Evolutionary conservation across 192 early-diverging fungal species (phyloP).

Genomic region (Linnemannia hyalina): DNA sequence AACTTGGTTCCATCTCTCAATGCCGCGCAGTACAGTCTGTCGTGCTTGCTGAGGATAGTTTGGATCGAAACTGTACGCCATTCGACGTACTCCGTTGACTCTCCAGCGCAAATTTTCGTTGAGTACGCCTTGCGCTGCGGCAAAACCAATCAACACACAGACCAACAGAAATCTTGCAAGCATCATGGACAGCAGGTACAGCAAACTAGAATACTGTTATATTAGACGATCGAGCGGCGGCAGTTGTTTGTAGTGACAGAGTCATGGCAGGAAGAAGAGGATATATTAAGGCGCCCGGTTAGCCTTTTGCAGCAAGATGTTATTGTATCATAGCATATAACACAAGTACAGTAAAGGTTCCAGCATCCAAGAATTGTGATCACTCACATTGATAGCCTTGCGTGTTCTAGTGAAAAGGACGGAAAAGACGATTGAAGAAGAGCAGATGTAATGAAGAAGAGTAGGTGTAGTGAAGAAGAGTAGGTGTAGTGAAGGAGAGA

Average conservation of each 20-base stretch:
- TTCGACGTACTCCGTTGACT: conserved; percentile 28
- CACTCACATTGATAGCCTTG: conserved; percentile 28
- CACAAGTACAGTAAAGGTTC: background rate
- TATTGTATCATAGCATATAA: conserved; percentile 9
- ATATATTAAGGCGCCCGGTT: conserved; percentile 12
- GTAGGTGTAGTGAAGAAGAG: conserved; percentile 24
- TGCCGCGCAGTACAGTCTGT: conserved; percentile 24
- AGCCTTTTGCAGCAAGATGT: conserved; percentile 19
- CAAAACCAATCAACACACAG: conserved; percentile 30
- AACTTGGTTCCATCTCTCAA: conserved; percentile 39
- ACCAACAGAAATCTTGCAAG: conserved; percentile 24
- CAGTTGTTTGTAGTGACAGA: conserved; percentile 26
- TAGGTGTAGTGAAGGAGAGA: conserved; percentile 10
- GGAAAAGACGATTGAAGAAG: conserved; percentile 22
- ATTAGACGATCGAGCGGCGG: conserved; percentile 8
- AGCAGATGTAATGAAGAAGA: conserved; percentile 29
- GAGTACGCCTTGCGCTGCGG: conserved; percentile 23
- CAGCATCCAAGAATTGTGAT: conserved; percentile 17
- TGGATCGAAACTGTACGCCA: conserved; percentile 35
- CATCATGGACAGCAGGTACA: conserved; percentile 20
- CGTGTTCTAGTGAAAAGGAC: conserved; percentile 22
- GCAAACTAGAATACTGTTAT: conserved; percentile 29
- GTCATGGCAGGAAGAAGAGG: conserved; percentile 24
- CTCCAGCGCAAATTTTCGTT: conserved; percentile 37
- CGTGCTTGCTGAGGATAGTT: conserved; percentile 38